Conservation (phyloP, 441 rosid species). For the Populus hybrid region DNA sequence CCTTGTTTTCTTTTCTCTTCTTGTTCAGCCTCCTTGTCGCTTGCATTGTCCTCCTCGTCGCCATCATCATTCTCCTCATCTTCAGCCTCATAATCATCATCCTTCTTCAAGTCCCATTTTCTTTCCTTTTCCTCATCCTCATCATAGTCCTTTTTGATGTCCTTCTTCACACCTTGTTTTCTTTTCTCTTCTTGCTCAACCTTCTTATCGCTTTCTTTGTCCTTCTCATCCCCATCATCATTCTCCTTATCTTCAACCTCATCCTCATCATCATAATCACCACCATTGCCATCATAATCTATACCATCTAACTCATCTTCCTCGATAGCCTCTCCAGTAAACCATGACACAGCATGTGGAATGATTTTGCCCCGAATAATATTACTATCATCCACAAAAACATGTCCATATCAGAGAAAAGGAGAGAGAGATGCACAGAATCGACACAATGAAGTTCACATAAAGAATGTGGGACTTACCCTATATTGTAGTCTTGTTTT, state of each 20-base stretch:
- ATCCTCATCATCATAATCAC: background rate
- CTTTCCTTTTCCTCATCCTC: background rate
- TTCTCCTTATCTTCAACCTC: no score
- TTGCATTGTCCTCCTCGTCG: no score
- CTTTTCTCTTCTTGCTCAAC: no score
- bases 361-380: slow-evolving; percentile 69
- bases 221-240: no score
- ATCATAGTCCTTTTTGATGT: no score
- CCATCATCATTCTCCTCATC: no score
- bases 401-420: background rate
- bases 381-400: slow-evolving; percentile 40
- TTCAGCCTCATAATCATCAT: slow-evolving; percentile 21
- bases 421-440: slow-evolving; percentile 20
- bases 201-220: no score
- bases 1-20: no score
- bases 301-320: slow-evolving; percentile 50
- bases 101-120: slow-evolving; percentile 42
- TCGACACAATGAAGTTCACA: background rate
- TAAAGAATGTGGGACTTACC: slow-evolving; percentile 32
- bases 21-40: no score
- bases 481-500: slow-evolving; percentile 79
- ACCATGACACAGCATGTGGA: slow-evolving; percentile 82
- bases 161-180: no score
- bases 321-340: slow-evolving; percentile 66
- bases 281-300: slow-evolving; percentile 10